Evolutionary conservation across 225 moss, liverwort and hornwort genomes (phyloP).

Genomic region (Anthoceros angustus): DNA sequence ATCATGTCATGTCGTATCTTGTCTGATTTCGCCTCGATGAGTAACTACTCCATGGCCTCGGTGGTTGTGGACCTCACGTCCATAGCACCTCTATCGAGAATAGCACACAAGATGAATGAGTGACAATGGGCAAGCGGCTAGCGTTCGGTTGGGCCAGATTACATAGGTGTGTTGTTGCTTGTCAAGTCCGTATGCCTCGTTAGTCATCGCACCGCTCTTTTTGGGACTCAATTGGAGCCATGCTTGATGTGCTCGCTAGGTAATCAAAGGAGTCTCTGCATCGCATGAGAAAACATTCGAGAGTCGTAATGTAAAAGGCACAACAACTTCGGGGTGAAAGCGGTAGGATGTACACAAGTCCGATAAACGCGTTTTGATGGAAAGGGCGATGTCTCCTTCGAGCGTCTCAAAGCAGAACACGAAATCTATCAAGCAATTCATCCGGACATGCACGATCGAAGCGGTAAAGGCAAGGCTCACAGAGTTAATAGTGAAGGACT

Average conservation of each 20-base stretch:
- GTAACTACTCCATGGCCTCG: conserved; percentile 50
- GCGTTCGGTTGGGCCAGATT: conserved; percentile 6
- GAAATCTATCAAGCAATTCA: not conserved
- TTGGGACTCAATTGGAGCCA: conserved; percentile 27
- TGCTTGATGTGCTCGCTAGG: not conserved
- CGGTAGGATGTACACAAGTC: conserved; percentile 20
- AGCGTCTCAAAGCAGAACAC: conserved; percentile 38
- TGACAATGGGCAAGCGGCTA: not conserved
- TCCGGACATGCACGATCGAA: not conserved
- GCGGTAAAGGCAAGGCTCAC: not conserved
- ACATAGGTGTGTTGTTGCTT: conserved; percentile 99
- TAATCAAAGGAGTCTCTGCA: not conserved
- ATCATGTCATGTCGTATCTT: no score
- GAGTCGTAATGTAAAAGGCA: conserved; percentile 1
- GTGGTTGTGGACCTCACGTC: conserved; percentile 47
- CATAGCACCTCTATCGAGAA: conserved; percentile 66
- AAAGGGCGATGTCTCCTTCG: conserved; percentile 66
- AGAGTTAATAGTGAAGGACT: conserved; percentile 28
- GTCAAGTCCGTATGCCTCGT: conserved; percentile 73
- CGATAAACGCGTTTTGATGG: conserved; percentile 43
- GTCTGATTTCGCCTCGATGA: no score
- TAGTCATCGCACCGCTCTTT: conserved; percentile 75
- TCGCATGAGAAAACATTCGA: conserved; percentile 2
- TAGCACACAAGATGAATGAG: not conserved
- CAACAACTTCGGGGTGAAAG: not conserved